Evolutionary conservation across 352 stramenopile genomes (phyloP), one percentile per base, ranked within the genome.

Genomic region (Aphanomyces euteiches): DNA sequence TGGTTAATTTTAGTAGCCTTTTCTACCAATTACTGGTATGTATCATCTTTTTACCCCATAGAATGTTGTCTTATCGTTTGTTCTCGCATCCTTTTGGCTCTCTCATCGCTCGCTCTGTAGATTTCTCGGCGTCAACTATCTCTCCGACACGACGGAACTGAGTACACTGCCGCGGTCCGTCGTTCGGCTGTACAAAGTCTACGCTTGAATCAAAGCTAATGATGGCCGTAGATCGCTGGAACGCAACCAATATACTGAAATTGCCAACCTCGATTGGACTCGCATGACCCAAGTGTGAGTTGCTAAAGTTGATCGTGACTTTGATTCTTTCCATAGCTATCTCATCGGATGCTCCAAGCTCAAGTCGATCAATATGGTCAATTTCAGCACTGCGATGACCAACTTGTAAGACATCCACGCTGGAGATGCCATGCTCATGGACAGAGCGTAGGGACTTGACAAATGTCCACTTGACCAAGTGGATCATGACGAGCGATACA

Each of bases 261-360:
- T 61, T 28, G 7, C 54, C 10, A 39, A 61, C 28, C 54, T 61
- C 7, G 54, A 61, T 37, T 61, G 54, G 54, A 19, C 15, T 37
- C 39, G 43, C 28, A 61, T 61, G 54, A 61, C 54, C 19, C 13
- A 61, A 61, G 54, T 61, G 54, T 61, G 43, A 28, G 54, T 61
- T 17, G 1, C 28, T 43, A 36, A 1, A 36, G 36, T 19, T 8
- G 1, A 36, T 36, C 36, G 8, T 17, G 1, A 58, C 36, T 28
- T 37, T 36, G 8, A 37, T 17, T n/a, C n/a, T n/a, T 58, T 28
- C 15, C 19, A 36, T 58, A 58, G 21, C 2, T 58, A 36, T 58
- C 17, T 36, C 17, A 17, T 19, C 19, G 36, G 36, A 58, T 13
- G 36, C 13, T 28, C 43, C 43, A 50, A 50, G 10, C 43, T 50